Evolutionary conservation across 805 yeast species (phyloP).

Genomic region (Metschnikowia chrysomelidarum): DNA sequence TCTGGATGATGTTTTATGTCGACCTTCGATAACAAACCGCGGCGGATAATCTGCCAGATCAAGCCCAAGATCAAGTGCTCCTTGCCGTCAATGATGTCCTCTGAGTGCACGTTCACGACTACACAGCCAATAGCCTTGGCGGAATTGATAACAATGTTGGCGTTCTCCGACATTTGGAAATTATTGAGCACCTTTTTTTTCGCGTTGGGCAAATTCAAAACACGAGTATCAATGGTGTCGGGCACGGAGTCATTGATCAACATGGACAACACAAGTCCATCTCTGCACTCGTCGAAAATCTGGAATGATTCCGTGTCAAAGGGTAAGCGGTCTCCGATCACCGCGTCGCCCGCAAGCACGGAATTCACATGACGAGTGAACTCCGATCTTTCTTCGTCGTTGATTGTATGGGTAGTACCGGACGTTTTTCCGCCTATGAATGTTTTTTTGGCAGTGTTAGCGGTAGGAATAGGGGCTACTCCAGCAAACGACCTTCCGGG

Average conservation of each 20-base stretch:
- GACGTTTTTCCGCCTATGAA: slow-evolving; percentile 83
- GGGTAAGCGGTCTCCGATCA: slow-evolving; percentile 82
- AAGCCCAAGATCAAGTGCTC: slow-evolving; percentile 89
- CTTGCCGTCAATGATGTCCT: slow-evolving; percentile 91
- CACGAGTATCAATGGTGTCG: slow-evolving; percentile 97
- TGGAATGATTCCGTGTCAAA: slow-evolving; percentile 93
- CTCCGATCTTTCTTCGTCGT: slow-evolving; percentile 94
- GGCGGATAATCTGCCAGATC: slow-evolving; percentile 96
- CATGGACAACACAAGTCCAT: slow-evolving; percentile 89
- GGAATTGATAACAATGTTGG: slow-evolving; percentile 95
- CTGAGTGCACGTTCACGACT: slow-evolving; percentile 96
- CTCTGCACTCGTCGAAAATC: slow-evolving; percentile 93
- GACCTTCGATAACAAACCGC: slow-evolving; percentile 91
- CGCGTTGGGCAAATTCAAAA: slow-evolving; percentile 77
- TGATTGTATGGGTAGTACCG: slow-evolving; percentile 93
- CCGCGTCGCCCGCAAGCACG: slow-evolving; percentile 84
- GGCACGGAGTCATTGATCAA: slow-evolving; percentile 97
- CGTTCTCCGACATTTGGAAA: slow-evolving; percentile 95
- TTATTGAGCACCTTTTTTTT: slow-evolving; percentile 79
- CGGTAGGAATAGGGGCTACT: slow-evolving; percentile 46
- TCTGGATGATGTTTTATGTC: slow-evolving; percentile 97
- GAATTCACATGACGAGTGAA: slow-evolving; percentile 95
- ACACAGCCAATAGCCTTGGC: slow-evolving; percentile 99
- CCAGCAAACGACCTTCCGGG: slow-evolving; percentile 26
- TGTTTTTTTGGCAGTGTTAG: slow-evolving; percentile 53